Evolutionary conservation across 176 grass and related monocot species (phyloP), one percentile per base, ranked within the genome.

Genomic region (Alloteropsis semialata): DNA sequence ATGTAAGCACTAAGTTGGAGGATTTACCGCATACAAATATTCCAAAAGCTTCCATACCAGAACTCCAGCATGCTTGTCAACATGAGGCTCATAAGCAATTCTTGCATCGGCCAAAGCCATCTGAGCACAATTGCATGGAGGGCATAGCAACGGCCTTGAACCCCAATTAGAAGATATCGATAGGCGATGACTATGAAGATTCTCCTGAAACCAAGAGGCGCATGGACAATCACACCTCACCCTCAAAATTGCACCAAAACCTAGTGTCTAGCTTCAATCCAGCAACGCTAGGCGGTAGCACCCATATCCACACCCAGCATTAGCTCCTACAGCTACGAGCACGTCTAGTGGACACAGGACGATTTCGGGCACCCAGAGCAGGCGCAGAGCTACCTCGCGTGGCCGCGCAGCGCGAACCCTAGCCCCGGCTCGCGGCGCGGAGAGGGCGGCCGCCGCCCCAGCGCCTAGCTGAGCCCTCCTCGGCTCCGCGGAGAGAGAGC

Each of bases 91-190:
- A 48, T 87, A 64, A 76, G 65, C 24, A 83, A 92, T 79, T 72
- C 63, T 81, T 46, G 90, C 71, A 54, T 96, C 76, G 2, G 87
- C 68, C 58, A 96, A 75, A 63, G 85, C 87, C 87, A 84, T 95
- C 61, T 87, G 75, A 59, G 87, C 78, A 74, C 87, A 82, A 70
- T 51, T 73, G 32, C 93, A 85, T 83, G 57, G 82, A 81, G 70
- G 33, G 38, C 73, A 87, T 45, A 36, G 8, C 60, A 64, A 79
- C 53, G 34, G 13, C 58, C 82, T 92, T 72, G 45, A 88, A 72
- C 45, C 92, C 8, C 15, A 44, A 61, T 71, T 85, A 59, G 58
- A 80, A 2, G 76, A 69, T 57, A 85, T 63, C 67, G 85, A 79
- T 69, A 14, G 48, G 32, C 72, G 64, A 80, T 21, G 15, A 5